Evolutionary conservation across 768 basidiomycete genomes (phyloP).

Genomic region (Hygrophoropsis aurantiaca): DNA sequence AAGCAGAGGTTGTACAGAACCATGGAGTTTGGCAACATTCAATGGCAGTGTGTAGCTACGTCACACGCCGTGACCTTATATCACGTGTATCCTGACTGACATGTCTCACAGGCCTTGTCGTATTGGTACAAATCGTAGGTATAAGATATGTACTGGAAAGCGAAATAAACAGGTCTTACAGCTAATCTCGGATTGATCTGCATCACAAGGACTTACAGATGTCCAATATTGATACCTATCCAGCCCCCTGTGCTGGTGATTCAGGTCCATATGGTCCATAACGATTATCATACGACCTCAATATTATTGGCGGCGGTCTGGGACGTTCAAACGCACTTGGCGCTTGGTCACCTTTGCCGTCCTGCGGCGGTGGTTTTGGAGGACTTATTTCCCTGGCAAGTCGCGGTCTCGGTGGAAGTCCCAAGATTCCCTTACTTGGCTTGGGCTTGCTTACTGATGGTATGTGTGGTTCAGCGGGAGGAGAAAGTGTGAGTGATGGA

Average conservation of each 20-base stretch:
- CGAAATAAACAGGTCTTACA: too few species aligned
- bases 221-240: too few species aligned
- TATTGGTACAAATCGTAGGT: neutral
- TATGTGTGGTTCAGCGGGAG: slow-evolving; percentile 15
- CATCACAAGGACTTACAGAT: too few species aligned
- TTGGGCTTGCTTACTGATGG: slow-evolving; percentile 4
- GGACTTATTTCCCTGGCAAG: slow-evolving; percentile 27
- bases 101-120: too few species aligned
- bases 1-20: slow-evolving; percentile 4
- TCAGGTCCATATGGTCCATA: neutral
- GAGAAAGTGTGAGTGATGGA: slow-evolving; percentile 18
- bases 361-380: slow-evolving; percentile 18
- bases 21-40: neutral
- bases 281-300: slow-evolving; percentile 14
- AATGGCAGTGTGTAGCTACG: slow-evolving; percentile 11
- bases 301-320: slow-evolving; percentile 40
- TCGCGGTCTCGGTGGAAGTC: slow-evolving; percentile 21
- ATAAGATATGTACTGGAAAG: too few species aligned
- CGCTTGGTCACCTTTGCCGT: slow-evolving; percentile 11
- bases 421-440: slow-evolving; percentile 25
- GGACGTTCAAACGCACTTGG: slow-evolving; percentile 37
- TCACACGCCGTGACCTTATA: neutral
- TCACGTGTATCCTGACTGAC: neutral
- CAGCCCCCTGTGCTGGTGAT: too few species aligned
- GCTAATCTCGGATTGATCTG: too few species aligned